Conservation (phyloP, 441 rosid species). For the Codiaeum variegatum region DNA sequence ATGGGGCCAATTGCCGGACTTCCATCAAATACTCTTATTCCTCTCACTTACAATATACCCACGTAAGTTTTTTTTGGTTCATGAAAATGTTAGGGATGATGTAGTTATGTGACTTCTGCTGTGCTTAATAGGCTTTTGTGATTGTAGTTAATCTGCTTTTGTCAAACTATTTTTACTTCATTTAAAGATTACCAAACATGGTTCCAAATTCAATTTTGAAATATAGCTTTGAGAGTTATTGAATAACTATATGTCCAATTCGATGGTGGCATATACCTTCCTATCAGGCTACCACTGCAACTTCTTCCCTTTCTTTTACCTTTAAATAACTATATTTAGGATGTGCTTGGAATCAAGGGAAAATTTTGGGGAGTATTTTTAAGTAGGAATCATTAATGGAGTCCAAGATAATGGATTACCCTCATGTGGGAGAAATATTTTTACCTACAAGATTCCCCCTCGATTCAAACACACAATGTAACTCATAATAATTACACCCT, state of each 20-base stretch:
- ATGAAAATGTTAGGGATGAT: background rate
- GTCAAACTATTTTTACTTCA: too few relatives aligned
- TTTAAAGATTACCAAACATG: too few relatives aligned
- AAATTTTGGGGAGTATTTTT: too few relatives aligned
- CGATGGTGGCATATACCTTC: background rate
- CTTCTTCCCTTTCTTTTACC: background rate
- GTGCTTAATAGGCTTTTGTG: background rate
- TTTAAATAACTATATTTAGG: background rate
- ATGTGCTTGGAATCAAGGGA: too few relatives aligned
- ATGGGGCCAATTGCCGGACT: slow-evolving; percentile 57
- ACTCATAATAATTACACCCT: too few relatives aligned
- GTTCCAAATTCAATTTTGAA: too few relatives aligned
- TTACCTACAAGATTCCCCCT: too few relatives aligned
- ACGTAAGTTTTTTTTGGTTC: slow-evolving; percentile 47
- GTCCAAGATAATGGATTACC: too few relatives aligned
- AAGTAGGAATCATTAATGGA: too few relatives aligned
- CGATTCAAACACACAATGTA: too few relatives aligned
- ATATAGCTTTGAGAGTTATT: background rate
- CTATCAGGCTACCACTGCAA: background rate
- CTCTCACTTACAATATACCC: slow-evolving; percentile 79
- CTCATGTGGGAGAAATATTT: too few relatives aligned
- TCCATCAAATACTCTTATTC: slow-evolving; percentile 71
- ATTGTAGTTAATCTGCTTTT: too few relatives aligned
- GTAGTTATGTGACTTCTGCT: background rate
- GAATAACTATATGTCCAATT: background rate